These are phyloP conservation scores for Phoma herbarum DNA, from an alignment of 2,329 filamentous ascomycete species.

Conservation along the genomic window DNA sequence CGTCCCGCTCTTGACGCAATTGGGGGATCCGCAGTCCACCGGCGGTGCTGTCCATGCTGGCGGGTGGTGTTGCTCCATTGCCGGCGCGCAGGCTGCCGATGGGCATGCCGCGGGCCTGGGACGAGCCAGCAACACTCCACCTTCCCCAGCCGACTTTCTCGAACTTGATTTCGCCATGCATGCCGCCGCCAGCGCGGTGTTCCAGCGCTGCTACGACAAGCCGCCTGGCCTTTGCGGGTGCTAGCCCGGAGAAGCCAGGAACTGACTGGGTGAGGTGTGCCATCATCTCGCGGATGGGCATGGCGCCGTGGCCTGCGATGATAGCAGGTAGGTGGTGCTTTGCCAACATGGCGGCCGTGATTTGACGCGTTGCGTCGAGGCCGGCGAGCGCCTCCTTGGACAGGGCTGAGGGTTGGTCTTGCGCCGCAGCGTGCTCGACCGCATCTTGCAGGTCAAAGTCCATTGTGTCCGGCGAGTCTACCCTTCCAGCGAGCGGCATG, in stretches of 20 bases:
- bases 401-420: constrained; percentile 54
- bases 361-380: constrained; percentile 78
- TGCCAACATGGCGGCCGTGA: constrained; percentile 85
- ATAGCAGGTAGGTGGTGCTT: constrained; percentile 92
- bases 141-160: constrained; percentile 98
- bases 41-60: constrained; percentile 54
- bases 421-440: constrained; percentile 60
- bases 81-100: constrained; percentile 48
- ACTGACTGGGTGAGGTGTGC: constrained; percentile 92
- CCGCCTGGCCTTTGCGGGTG: constrained; percentile 87
- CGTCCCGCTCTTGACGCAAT: constrained; percentile 44
- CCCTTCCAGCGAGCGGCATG: constrained; percentile 57
- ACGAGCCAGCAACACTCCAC: constrained; percentile 73
- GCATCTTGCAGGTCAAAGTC: constrained; percentile 85
- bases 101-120: constrained; percentile 62
- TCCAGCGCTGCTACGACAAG: constrained; percentile 93
- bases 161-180: constrained; percentile 79
- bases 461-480: constrained; percentile 67
- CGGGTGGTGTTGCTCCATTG: constrained; percentile 57
- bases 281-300: constrained; percentile 96
- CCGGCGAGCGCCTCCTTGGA: constrained; percentile 63
- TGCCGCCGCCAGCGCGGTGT: constrained; percentile 69
- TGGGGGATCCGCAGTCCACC: constrained; percentile 60
- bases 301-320: constrained; percentile 84
- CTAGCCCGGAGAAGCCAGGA: constrained; percentile 88